Conservation (phyloP, 2,329 filamentous ascomycete genomes). For the Exophiala bonariae region DNA sequence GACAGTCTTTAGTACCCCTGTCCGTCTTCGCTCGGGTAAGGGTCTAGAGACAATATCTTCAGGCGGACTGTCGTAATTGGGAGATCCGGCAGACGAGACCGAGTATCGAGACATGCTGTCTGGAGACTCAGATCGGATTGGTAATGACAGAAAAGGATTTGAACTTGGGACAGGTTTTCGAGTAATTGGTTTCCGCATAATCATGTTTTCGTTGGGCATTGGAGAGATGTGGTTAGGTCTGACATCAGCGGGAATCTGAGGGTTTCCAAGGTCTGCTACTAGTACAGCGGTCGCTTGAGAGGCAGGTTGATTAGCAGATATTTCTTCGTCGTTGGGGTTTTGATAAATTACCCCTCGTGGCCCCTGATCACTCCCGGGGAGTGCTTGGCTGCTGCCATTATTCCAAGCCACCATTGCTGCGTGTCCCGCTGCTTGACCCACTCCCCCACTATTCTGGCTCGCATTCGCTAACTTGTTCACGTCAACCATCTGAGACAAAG, state of each 20-base stretch:
- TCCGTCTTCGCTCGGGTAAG: conserved; percentile 61
- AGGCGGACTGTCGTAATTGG: conserved; percentile 78
- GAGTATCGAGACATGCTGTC: conserved; percentile 20
- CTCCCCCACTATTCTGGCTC: conserved; percentile 37
- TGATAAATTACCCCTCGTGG: conserved; percentile 42
- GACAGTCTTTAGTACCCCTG: conserved; percentile 77
- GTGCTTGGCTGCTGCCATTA: conserved; percentile 33
- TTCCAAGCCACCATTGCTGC: conserved; percentile 43
- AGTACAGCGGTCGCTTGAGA: conserved; percentile 29
- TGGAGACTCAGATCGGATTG: conserved; percentile 38
- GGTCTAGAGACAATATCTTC: conserved; percentile 33
- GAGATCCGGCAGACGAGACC: conserved; percentile 58
- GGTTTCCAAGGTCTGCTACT: conserved; percentile 30
- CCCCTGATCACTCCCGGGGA: conserved; percentile 34
- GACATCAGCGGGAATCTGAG: conserved; percentile 18
- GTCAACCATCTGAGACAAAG: conserved; percentile 75
- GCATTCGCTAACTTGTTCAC: conserved; percentile 51
- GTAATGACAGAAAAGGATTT: conserved; percentile 8
- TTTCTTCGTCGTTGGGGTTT: conserved; percentile 27
- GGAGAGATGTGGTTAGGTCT: conserved; percentile 7
- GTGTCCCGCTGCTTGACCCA: conserved; percentile 33
- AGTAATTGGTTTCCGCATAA: conserved; percentile 56
- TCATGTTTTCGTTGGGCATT: conserved; percentile 38
- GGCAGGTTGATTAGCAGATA: conserved; percentile 24
- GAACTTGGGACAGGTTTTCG: conserved; percentile 29